Conservation (phyloP, 441 rosid genomes). For the Euphorbia celastroides region DNA sequence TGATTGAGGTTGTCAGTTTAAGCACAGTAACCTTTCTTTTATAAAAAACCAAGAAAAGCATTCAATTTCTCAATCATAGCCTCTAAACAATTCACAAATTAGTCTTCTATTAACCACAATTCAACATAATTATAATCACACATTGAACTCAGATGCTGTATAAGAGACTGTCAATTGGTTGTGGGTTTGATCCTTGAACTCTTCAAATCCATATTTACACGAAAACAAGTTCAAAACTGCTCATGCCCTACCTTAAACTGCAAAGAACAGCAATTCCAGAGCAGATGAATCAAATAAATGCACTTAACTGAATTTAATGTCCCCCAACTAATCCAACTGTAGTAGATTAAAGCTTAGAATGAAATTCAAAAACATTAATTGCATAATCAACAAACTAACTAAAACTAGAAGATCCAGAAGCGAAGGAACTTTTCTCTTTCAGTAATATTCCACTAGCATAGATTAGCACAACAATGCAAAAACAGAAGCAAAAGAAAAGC, state of each 20-base stretch:
- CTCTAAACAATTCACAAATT: not conserved
- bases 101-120: not conserved
- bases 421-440: too few relatives aligned
- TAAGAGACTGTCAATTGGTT: too few relatives aligned
- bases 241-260: not conserved
- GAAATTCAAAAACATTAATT: not conserved
- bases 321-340: not conserved
- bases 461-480: constrained; percentile 27
- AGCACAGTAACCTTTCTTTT: too few relatives aligned
- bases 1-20: not conserved
- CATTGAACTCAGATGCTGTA: too few relatives aligned
- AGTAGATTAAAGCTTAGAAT: not conserved
- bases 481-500: not conserved
- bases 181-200: too few relatives aligned
- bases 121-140: too few relatives aligned
- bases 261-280: not conserved
- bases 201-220: too few relatives aligned
- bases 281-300: not conserved
- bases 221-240: not conserved
- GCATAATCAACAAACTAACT: not conserved
- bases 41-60: not conserved
- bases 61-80: not conserved
- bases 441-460: too few relatives aligned
- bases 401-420: too few relatives aligned
- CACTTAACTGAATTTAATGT: not conserved